Percentiles rank a stretch among this genome's conserved stretches.
Evolutionary conservation across 2,329 filamentous ascomycete genomes (phyloP).

Genomic region (Colletotrichum simmondsii): DNA sequence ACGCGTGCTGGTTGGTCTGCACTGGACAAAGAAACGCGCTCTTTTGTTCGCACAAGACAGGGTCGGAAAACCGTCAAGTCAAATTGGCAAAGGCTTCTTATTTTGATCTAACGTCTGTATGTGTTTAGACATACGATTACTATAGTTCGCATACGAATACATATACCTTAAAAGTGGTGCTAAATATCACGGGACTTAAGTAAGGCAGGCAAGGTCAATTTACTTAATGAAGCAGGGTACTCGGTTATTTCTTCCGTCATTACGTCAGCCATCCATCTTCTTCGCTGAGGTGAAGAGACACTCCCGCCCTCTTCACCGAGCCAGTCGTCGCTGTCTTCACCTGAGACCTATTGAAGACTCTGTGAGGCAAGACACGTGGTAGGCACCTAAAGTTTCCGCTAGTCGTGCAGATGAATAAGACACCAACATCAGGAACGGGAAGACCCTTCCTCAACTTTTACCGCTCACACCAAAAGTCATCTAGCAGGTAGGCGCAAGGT

Average conservation of each 20-base stretch:
- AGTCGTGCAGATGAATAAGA: slow-evolving; percentile 15
- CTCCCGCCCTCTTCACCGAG: not conserved
- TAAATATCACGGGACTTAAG: too few relatives aligned
- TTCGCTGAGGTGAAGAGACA: not conserved
- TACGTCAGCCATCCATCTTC: slow-evolving; percentile 3
- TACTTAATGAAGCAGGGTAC: too few relatives aligned
- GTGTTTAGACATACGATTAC: not conserved
- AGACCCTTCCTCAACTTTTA: not conserved
- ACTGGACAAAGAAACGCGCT: slow-evolving; percentile 23
- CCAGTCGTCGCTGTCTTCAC: not conserved
- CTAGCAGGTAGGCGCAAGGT: not conserved
- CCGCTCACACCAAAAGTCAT: not conserved
- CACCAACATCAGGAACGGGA: not conserved
- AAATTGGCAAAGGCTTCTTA: not conserved
- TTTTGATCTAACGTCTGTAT: not conserved
- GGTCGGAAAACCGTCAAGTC: not conserved
- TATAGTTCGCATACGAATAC: not conserved
- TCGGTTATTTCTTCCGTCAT: not conserved
- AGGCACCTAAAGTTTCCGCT: slow-evolving; percentile 1
- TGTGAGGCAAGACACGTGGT: not conserved
- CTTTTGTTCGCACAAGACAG: not conserved
- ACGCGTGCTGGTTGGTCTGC: slow-evolving; percentile 20
- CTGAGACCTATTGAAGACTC: not conserved
- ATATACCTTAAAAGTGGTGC: not conserved
- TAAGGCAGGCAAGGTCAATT: too few relatives aligned